Evolutionary conservation across 1,284 basidiomycete genomes (phyloP).

Genomic region (Cystobasidium pallidum): DNA sequence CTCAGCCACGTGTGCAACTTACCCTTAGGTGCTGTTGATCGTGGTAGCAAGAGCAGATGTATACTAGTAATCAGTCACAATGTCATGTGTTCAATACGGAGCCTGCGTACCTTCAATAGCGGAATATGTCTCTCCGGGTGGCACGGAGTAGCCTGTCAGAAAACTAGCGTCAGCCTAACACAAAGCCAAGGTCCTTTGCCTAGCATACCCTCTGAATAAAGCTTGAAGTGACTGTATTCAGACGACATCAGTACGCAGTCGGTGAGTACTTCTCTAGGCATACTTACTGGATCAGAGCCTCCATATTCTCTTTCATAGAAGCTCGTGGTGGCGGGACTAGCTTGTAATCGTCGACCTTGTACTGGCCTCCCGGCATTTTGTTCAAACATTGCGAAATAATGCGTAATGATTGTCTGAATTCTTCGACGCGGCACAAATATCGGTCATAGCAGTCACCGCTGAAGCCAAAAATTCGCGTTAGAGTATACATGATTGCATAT

Average conservation of each 20-base stretch:
- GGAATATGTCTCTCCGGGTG: constrained; percentile 93
- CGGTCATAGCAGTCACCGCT: constrained; percentile 90
- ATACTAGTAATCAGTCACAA: too few species aligned
- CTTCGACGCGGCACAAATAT: constrained; percentile 95
- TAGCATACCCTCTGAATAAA: constrained; percentile 37
- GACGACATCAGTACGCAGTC: constrained; percentile 61
- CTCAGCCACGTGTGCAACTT: not conserved
- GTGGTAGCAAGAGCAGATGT: not conserved
- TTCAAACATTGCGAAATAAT: constrained; percentile 93
- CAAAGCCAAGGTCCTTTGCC: not conserved
- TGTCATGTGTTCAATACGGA: constrained; percentile 71
- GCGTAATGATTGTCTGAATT: constrained; percentile 90
- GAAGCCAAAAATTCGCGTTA: constrained; percentile 2
- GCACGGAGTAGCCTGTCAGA: constrained; percentile 91
- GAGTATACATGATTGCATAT: not conserved
- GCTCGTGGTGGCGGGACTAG: constrained; percentile 95
- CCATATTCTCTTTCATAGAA: constrained; percentile 99
- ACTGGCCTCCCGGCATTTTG: constrained; percentile 91
- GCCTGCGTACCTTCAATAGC: constrained; percentile 97
- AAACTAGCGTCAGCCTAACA: constrained; percentile 13
- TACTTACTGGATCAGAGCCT: constrained; percentile 43
- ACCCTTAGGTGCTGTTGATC: constrained; percentile 13
- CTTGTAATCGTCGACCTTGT: constrained; percentile 98
- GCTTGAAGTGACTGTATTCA: constrained; percentile 93
- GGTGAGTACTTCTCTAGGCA: not conserved